Evolutionary conservation across 805 yeast genomes (phyloP), one percentile per base, ranked within the genome.

Genomic region (Suhomyces sp.): DNA sequence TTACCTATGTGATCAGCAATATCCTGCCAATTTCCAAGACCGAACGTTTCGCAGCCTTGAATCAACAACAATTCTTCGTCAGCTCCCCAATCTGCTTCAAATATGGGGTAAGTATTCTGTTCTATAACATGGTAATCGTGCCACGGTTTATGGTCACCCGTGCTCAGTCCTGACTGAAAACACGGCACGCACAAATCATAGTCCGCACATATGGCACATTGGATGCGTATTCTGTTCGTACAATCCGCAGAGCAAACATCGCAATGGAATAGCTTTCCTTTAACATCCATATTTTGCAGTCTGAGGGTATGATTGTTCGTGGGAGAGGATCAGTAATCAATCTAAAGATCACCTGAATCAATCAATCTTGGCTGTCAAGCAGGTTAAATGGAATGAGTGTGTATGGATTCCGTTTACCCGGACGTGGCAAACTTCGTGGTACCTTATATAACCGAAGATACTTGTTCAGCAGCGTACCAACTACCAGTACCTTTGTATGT

Each of bases 141-240:
- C 74, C 79, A 86, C 8, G 98, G 98, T 58, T 88, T 82, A 65
- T 93, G 99, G 42, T 77, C 81, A 3, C 88, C 95, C 3, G 93
- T 76, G 15, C 76, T 65, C 11, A 76, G 66, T 10, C 98, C 99
- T 38, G 79, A 76, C 2, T 96, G 82, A 64, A 93, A 93, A 59
- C 99, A 93, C 2, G 95, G 96, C 4, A 95, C 98, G 69, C 99
- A 93, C n/a, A 93, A 67, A 58, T 93, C 98, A 53, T 91, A 93
- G 58, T 91, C 98, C 3, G 79, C 70, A 62, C 98, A 95, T 21
- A 79, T 82, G 0, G 97, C 98, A 69, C 98, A 93, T 33, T 84
- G 73, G 31, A 93, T 81, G 43, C 98, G 74, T 30, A 93, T 93
- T 47, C 97, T 68, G 52, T 90, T 81, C 2, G 98, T 90, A 56